Evolutionary conservation across 1,284 basidiomycete species (phyloP).

Genomic region (Leccinum fallax): DNA sequence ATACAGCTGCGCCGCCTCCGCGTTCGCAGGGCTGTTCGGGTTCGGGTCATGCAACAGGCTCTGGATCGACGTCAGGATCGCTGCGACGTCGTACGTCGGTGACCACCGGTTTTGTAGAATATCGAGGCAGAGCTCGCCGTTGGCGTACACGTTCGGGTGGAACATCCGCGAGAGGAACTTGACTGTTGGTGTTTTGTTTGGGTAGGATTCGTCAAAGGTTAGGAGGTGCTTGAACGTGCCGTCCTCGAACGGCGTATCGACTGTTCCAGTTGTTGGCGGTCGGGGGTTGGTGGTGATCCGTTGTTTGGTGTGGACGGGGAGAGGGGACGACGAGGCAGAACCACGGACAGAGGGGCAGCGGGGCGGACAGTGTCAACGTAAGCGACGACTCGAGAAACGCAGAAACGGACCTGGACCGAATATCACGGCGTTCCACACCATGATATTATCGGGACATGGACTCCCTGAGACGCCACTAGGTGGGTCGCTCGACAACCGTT

Average conservation of each 20-base stretch:
- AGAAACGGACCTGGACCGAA: constrained; percentile 83
- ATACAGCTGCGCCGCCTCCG: constrained; percentile 95
- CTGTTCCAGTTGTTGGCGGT: constrained; percentile 44
- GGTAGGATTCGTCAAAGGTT: constrained; percentile 97
- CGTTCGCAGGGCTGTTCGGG: constrained; percentile 96
- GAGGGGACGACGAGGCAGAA: not conserved
- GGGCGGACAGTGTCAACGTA: constrained; percentile 2
- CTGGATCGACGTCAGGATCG: constrained; percentile 96
- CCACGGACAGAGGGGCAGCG: not conserved
- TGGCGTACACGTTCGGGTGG: constrained; percentile 98
- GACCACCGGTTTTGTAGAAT: constrained; percentile 99
- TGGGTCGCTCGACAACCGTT: constrained; percentile 90
- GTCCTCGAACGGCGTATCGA: constrained; percentile 98
- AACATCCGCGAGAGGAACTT: constrained; percentile 99
- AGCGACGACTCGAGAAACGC: not conserved
- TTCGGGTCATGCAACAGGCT: constrained; percentile 96
- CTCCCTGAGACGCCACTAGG: constrained; percentile 96
- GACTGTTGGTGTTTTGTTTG: constrained; percentile 96
- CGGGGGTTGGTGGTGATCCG: not conserved
- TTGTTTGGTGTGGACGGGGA: not conserved
- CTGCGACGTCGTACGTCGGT: constrained; percentile 98
- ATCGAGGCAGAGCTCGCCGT: constrained; percentile 96
- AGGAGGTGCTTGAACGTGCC: constrained; percentile 97
- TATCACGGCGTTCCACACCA: constrained; percentile 99
- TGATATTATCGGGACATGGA: constrained; percentile 97